Conservation (phyloP, 2,329 filamentous ascomycete genomes). For the Diaporthe australafricana region DNA sequence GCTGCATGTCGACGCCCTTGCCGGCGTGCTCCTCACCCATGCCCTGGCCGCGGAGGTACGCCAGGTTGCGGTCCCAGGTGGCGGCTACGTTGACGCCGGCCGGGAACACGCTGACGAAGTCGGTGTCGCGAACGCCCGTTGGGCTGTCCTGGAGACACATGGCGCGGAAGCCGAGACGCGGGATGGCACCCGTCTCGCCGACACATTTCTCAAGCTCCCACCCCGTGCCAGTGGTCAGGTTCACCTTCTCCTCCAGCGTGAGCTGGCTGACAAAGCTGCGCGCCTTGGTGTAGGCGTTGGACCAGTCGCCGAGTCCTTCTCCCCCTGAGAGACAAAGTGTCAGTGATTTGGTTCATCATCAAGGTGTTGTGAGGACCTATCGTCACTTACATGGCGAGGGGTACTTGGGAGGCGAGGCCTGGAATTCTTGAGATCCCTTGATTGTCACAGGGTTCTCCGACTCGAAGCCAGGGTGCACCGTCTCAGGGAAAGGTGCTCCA, state of each 20-base stretch:
- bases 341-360: background rate
- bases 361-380: background rate
- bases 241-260: constrained; percentile 80
- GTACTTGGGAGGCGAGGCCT: constrained; percentile 26
- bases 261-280: constrained; percentile 74
- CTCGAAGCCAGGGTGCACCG: constrained; percentile 23
- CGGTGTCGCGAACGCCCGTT: constrained; percentile 73
- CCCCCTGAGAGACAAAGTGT: background rate
- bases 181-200: constrained; percentile 57
- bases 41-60: constrained; percentile 73
- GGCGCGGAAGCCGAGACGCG: constrained; percentile 65
- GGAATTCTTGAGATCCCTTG: constrained; percentile 21
- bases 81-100: constrained; percentile 78
- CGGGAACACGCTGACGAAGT: constrained; percentile 77
- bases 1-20: constrained; percentile 79
- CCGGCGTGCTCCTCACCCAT: constrained; percentile 78
- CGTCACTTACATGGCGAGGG: constrained; percentile 30
- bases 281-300: constrained; percentile 72
- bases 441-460: constrained; percentile 29
- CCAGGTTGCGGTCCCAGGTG: constrained; percentile 76
- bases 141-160: constrained; percentile 80
- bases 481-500: constrained; percentile 15
- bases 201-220: constrained; percentile 55
- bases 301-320: constrained; percentile 57
- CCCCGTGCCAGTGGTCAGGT: constrained; percentile 79